Conservation (phyloP, 1,284 basidiomycete genomes). For the Lentinula novae-zelandiae region DNA sequence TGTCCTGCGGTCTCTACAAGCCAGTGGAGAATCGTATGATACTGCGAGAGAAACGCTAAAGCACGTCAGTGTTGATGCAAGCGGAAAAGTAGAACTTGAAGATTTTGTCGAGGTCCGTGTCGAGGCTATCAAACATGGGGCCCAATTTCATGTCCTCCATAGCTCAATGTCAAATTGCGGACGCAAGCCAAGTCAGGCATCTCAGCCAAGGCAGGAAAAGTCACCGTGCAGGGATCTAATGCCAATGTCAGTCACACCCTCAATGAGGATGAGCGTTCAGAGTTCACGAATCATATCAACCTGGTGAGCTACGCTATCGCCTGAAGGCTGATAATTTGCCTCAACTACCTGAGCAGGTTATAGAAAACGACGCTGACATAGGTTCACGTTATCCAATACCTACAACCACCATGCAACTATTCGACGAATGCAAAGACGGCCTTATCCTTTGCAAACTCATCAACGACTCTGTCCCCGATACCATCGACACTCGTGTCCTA, state of each 20-base stretch:
- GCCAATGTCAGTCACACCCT: conserved; percentile 97
- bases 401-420: conserved; percentile 98
- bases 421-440: conserved; percentile 95
- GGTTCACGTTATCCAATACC: conserved; percentile 87
- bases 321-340: conserved; percentile 1
- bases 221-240: conserved; percentile 93
- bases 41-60: conserved; percentile 90
- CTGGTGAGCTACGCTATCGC: conserved; percentile 40
- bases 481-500: conserved; percentile 96
- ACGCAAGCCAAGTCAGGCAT: conserved; percentile 54
- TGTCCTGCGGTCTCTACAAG: conserved; percentile 75
- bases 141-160: conserved; percentile 17
- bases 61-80: conserved; percentile 90
- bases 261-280: conserved; percentile 94
- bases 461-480: conserved; percentile 98
- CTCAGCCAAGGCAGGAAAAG: conserved; percentile 81
- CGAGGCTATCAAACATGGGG: conserved; percentile 15
- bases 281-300: conserved; percentile 99
- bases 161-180: conserved; percentile 83
- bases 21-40: conserved; percentile 88
- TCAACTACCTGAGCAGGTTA: conserved; percentile 51
- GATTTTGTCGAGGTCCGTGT: conserved; percentile 89
- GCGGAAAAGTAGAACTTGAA: conserved; percentile 94
- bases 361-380: conserved; percentile 88
- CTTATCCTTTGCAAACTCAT: conserved; percentile 97